A percentile compares a stretch with the other conserved stretches of the same genome.
phyloP scores from a whole-genome alignment of 2,329 filamentous ascomycete species.

The Aureobasidium melanogenum region DNA sequence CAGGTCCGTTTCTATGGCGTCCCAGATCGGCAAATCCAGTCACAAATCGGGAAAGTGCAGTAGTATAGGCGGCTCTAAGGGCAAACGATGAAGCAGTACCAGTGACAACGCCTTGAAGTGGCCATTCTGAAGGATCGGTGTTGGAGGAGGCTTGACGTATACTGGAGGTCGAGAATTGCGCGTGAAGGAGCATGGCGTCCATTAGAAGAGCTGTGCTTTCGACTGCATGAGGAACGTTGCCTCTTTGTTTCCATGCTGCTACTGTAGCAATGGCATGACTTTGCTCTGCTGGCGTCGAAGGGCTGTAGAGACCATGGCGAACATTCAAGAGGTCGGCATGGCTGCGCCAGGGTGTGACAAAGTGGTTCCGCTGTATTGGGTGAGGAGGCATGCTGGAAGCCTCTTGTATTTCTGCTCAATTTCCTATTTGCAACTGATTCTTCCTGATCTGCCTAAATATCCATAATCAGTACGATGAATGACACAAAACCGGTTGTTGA shows the following conservation, averaged over 20 bases:
- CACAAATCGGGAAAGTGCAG: conserved; percentile 62
- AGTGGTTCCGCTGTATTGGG: conserved; percentile 35
- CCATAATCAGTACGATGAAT: not conserved
- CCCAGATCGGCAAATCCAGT: conserved; percentile 70
- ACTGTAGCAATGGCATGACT: conserved; percentile 11
- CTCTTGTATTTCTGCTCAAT: not conserved
- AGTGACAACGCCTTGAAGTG: not conserved
- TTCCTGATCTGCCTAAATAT: not conserved
- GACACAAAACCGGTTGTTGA: not conserved
- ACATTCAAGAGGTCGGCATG: conserved; percentile 57
- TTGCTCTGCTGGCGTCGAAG: conserved; percentile 24
- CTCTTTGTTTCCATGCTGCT: conserved; percentile 57
- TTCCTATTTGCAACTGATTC: not conserved
- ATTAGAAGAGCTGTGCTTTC: conserved; percentile 69
- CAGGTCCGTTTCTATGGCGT: conserved; percentile 50
- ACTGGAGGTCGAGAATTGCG: conserved; percentile 52
- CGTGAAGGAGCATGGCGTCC: conserved; percentile 60
- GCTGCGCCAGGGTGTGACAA: conserved; percentile 65
- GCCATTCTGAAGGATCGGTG: conserved; percentile 31
- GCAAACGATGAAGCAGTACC: conserved; percentile 7
- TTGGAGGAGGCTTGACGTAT: conserved; percentile 41
- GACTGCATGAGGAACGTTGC: conserved; percentile 67
- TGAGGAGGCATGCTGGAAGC: not conserved
- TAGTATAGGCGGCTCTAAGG: conserved; percentile 59
- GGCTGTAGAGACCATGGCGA: conserved; percentile 55